These are phyloP conservation scores for Globisporangium emineosum DNA, from an alignment of 352 stramenopile species.

Conservation along the genomic window DNA sequence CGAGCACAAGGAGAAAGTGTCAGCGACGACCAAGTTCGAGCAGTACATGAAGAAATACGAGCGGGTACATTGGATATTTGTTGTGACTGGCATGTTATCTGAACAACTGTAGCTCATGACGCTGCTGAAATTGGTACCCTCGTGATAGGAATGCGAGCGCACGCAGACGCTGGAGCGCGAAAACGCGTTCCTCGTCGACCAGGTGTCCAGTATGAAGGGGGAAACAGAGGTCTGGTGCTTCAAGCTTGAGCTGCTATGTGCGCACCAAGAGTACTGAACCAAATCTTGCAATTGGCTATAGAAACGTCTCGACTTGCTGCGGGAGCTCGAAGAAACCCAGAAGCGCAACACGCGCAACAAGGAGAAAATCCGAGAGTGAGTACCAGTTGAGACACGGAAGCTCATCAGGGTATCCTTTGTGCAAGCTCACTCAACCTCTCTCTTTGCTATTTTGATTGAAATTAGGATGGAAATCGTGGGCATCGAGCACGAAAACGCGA, in stretches of 20 bases:
- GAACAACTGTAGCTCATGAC: neutral
- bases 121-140: neutral
- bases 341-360: conserved; percentile 67
- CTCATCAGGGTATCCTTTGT: neutral
- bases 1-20: conserved; percentile 71
- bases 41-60: conserved; percentile 85
- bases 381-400: neutral
- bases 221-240: conserved; percentile 46
- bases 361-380: conserved; percentile 66
- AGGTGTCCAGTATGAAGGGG: conserved; percentile 68
- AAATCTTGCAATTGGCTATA: conserved; percentile 1
- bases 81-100: neutral
- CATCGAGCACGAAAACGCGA: conserved; percentile 72
- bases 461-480: conserved; percentile 59
- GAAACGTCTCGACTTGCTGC: conserved; percentile 65
- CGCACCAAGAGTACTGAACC: neutral
- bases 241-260: neutral
- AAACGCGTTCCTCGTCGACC: conserved; percentile 64
- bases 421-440: neutral
- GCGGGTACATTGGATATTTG: conserved; percentile 20
- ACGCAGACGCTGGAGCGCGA: conserved; percentile 57
- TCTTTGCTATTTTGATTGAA: neutral
- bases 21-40: conserved; percentile 57
- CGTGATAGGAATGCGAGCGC: conserved; percentile 47
- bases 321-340: conserved; percentile 65